phyloP scores from a whole-genome alignment of 805 yeast species.

The Ogataea dorogensis region DNA sequence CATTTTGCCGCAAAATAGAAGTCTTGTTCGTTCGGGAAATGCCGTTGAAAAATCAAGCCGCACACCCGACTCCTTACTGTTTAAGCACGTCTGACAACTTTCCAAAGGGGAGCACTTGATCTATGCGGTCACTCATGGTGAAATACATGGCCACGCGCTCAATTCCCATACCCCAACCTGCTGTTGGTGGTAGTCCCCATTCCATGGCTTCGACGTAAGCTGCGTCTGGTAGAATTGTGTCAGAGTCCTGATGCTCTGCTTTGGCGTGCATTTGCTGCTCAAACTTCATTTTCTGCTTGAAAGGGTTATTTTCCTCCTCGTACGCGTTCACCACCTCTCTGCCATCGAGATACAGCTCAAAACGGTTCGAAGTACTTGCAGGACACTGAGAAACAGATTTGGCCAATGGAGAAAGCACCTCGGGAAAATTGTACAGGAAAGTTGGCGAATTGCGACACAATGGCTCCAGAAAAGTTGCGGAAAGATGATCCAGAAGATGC shows the following conservation, averaged over 20 bases:
- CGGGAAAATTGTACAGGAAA: constrained; percentile 80
- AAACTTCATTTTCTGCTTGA: constrained; percentile 64
- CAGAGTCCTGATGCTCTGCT: constrained; percentile 51
- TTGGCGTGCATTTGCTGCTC: constrained; percentile 51
- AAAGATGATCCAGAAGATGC: constrained; percentile 62
- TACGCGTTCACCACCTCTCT: constrained; percentile 88
- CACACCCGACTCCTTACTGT: constrained; percentile 39
- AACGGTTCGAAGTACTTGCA: constrained; percentile 59
- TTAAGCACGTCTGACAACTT: constrained; percentile 63
- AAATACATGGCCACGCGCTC: constrained; percentile 85
- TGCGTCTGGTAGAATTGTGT: constrained; percentile 68
- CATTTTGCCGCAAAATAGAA: constrained; percentile 2
- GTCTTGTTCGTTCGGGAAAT: neutral
- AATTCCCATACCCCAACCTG: constrained; percentile 96
- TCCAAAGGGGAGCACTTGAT: constrained; percentile 74
- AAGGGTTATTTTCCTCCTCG: constrained; percentile 93
- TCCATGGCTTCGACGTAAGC: constrained; percentile 75
- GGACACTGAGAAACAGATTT: constrained; percentile 50
- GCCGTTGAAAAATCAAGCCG: neutral
- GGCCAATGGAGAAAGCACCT: constrained; percentile 81
- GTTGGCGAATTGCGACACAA: constrained; percentile 58
- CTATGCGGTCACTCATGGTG: constrained; percentile 63
- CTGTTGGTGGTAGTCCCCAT: constrained; percentile 96
- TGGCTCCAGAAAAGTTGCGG: constrained; percentile 63
- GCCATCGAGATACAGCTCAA: constrained; percentile 80